Percentiles rank a stretch among this genome's conserved stretches.
Conservation (phyloP, 2,329 filamentous ascomycete species). For the Drechslerella dactyloides region DNA sequence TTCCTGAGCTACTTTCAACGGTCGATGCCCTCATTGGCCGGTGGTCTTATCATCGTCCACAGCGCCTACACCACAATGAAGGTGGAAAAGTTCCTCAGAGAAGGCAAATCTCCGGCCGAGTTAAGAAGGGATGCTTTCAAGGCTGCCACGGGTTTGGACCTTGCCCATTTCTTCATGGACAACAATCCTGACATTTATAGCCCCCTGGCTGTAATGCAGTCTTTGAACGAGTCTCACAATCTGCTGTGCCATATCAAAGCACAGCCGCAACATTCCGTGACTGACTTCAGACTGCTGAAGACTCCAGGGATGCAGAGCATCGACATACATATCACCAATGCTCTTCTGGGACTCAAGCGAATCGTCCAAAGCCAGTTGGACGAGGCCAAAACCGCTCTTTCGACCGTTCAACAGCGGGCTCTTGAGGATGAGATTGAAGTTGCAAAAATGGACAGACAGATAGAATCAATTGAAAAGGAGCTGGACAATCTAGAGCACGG, state of each 20-base stretch:
- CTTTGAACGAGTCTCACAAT: conserved; percentile 18
- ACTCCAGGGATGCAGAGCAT: conserved; percentile 29
- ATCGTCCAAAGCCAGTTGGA: conserved; percentile 8
- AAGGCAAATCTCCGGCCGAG: conserved; percentile 22
- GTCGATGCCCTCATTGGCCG: conserved; percentile 25
- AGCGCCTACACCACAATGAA: conserved; percentile 19
- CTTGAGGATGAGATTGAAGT: conserved; percentile 19
- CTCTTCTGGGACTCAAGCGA: conserved; percentile 10
- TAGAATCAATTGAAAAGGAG: conserved; percentile 5
- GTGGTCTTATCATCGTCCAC: conserved; percentile 24
- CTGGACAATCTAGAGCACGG: conserved; percentile 12
- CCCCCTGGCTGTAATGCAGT: conserved; percentile 21
- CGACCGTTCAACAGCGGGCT: neutral
- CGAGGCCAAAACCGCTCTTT: neutral
- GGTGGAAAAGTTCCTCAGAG: conserved; percentile 5
- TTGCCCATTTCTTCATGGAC: conserved; percentile 40
- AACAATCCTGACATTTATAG: conserved; percentile 24
- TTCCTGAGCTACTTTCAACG: conserved; percentile 24
- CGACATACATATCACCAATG: conserved; percentile 20
- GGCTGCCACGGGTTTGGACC: conserved; percentile 18
- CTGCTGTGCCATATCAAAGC: conserved; percentile 25
- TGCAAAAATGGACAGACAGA: conserved; percentile 3
- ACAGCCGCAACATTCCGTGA: conserved; percentile 16
- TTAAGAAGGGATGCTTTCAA: conserved; percentile 25
- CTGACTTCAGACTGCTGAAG: conserved; percentile 20